A percentile compares a stretch with the other conserved stretches of the same genome.
Conservation (phyloP, 1,139 yeast genomes). For the Nakaseomyces uthaithaninus region DNA sequence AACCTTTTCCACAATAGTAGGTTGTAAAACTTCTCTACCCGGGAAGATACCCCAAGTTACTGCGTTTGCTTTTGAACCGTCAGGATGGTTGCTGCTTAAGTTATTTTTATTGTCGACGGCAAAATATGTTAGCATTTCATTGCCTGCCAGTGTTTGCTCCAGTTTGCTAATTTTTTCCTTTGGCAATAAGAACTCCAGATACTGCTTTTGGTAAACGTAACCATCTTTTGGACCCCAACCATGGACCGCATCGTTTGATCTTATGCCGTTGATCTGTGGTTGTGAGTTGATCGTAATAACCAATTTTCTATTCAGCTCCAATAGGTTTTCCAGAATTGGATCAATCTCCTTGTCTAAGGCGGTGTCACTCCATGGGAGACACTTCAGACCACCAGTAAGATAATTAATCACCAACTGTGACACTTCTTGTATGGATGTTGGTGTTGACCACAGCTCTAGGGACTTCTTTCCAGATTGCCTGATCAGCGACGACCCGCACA, state of each 20-base stretch:
- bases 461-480: conserved; percentile 76
- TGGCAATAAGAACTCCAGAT: conserved; percentile 75
- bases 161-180: conserved; percentile 37
- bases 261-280: conserved; percentile 80
- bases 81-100: conserved; percentile 58
- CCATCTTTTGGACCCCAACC: conserved; percentile 98
- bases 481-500: conserved; percentile 67
- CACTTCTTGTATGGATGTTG: conserved; percentile 51
- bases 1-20: conserved; percentile 84
- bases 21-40: conserved; percentile 82
- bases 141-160: conserved; percentile 34
- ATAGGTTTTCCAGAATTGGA: conserved; percentile 50
- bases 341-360: conserved; percentile 74
- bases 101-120: conserved; percentile 54
- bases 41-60: conserved; percentile 98
- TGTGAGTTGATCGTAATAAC: conserved; percentile 85
- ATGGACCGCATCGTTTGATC: conserved; percentile 58
- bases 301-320: conserved; percentile 56
- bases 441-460: conserved; percentile 80
- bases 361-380: conserved; percentile 94
- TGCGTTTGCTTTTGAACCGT: conserved; percentile 73
- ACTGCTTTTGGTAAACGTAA: conserved; percentile 87
- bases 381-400: conserved; percentile 58
- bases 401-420: conserved; percentile 55
- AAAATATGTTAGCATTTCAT: conserved; percentile 61